These are phyloP conservation scores for Xylaria flabelliformis DNA, from an alignment of 495 filamentous ascomycete species.

Conservation along the genomic window DNA sequence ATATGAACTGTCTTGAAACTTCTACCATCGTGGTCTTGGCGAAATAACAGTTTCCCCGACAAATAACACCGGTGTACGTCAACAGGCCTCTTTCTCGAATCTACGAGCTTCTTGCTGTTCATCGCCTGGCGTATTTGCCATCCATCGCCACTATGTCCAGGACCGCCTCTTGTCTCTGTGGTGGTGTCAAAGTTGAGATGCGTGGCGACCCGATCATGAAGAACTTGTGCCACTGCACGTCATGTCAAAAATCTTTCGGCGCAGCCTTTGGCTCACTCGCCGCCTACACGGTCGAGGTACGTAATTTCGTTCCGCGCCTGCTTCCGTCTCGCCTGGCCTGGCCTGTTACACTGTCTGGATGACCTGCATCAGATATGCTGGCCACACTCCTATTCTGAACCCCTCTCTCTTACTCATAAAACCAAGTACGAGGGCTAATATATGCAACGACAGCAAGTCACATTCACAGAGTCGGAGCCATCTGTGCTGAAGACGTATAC, in stretches of 20 bases:
- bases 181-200: slow-evolving; percentile 24
- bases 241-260: slow-evolving; percentile 30
- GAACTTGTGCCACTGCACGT: slow-evolving; percentile 30
- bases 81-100: neutral
- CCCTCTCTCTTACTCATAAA: neutral
- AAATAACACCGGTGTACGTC: neutral
- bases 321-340: neutral
- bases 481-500: slow-evolving; percentile 21
- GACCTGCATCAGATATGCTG: neutral
- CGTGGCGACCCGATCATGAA: slow-evolving; percentile 20
- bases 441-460: slow-evolving; percentile 24
- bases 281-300: slow-evolving; percentile 22
- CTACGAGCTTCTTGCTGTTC: neutral
- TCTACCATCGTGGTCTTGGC: neutral
- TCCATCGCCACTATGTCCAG: neutral
- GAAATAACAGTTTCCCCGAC: neutral
- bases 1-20: neutral
- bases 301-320: neutral
- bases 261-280: slow-evolving; percentile 11
- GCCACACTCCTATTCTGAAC: neutral
- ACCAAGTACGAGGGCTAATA: neutral
- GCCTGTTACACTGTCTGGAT: neutral
- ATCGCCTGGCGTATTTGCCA: neutral
- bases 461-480: slow-evolving; percentile 18
- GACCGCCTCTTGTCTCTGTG: slow-evolving; percentile 31